Conservation (phyloP, 139 green algal species). For the Pycnococcus provasolii region DNA sequence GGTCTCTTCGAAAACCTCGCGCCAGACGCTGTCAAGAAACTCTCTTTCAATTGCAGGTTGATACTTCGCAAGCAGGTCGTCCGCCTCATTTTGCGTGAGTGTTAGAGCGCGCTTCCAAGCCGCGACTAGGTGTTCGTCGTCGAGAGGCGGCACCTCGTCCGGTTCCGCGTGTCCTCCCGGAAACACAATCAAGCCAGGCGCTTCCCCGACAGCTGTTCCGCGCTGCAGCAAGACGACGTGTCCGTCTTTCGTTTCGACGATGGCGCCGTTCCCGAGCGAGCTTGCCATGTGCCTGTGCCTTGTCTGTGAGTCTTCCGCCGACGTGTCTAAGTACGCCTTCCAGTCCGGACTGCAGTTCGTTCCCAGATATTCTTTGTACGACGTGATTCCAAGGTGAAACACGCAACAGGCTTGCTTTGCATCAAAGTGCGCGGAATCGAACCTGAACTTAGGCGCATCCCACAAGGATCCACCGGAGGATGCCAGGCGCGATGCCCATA, state of each 20-base stretch:
- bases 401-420: no score
- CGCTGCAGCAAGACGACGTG: conserved; percentile 25
- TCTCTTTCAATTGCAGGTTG: no score
- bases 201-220: conserved; percentile 23
- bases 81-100: no score
- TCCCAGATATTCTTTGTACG: conserved; percentile 1
- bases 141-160: background rate
- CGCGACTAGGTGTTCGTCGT: background rate
- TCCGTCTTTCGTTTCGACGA: conserved; percentile 17
- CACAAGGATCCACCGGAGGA: no score
- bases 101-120: no score
- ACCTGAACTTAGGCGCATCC: no score
- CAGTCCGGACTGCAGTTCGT: conserved; percentile 7
- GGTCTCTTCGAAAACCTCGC: no score
- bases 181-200: conserved; percentile 23
- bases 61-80: no score
- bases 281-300: conserved; percentile 16
- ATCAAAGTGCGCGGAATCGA: no score
- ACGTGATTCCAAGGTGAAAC: background rate
- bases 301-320: background rate
- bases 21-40: no score
- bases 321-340: background rate
- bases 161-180: conserved; percentile 28
- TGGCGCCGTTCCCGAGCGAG: conserved; percentile 24
- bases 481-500: no score